These are phyloP conservation scores for Pyrenopolyporus hunteri DNA, from an alignment of 495 filamentous ascomycete genomes.

Conservation along the genomic window DNA sequence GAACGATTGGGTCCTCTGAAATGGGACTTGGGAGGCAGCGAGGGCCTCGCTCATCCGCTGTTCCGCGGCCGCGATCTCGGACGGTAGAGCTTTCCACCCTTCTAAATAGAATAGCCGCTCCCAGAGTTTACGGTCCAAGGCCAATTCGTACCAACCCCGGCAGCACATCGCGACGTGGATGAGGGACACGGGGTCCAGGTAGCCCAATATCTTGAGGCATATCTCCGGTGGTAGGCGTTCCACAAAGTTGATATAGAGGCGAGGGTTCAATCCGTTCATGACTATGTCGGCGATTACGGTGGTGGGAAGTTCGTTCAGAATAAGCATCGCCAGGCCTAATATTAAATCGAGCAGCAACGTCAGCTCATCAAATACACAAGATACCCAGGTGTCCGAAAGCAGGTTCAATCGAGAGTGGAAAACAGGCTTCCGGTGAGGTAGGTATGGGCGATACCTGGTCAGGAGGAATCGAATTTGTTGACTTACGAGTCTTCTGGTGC, in stretches of 20 bases:
- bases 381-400: not conserved
- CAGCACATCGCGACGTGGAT: constrained; percentile 79
- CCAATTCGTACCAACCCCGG: constrained; percentile 78
- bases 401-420: not conserved
- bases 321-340: constrained; percentile 65
- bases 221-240: constrained; percentile 85
- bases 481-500: constrained; percentile 56
- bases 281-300: constrained; percentile 79
- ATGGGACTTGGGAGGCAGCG: constrained; percentile 30
- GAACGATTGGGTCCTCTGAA: constrained; percentile 42
- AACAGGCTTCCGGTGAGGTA: not conserved
- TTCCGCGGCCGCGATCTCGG: constrained; percentile 73
- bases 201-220: constrained; percentile 84
- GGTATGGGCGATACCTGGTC: constrained; percentile 3
- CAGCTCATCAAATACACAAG: constrained; percentile 9
- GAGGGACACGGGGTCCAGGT: constrained; percentile 76
- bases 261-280: constrained; percentile 69
- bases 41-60: constrained; percentile 52
- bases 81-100: constrained; percentile 78
- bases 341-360: not conserved
- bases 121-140: constrained; percentile 88
- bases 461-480: not conserved
- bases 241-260: constrained; percentile 91
- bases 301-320: constrained; percentile 76
- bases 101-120: constrained; percentile 77